Base-by-base conservation (phyloP, 345 rosid species). In the Eucalyptus pumila region DNA sequence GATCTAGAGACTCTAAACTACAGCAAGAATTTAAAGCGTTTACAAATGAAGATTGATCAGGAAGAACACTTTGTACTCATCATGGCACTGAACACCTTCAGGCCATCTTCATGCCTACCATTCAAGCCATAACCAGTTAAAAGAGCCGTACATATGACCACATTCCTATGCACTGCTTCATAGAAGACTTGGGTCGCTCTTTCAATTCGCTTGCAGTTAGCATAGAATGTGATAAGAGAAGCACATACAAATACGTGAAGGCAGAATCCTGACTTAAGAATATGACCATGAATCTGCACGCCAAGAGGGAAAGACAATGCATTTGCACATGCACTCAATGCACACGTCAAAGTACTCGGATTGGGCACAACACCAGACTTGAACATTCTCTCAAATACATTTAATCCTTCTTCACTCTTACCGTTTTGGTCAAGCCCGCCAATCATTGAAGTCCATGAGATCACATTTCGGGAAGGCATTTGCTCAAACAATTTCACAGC, bases 161-260 rank as follows among this genome's bases (percentile, higher is more conserved):
- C 67, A 60, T 60, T 60, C 67, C 67, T 60, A 60, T 6, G 11
- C n/a, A 60, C n/a, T 60, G 67, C 67, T 60, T 60, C 67, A 26
- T 26, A 6, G 67, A 11, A 26, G n/a, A 60, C 67, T 60, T 60
- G 67, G 67, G 14, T 58, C 3, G 48, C 48, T 47, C 11, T 47
- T 12, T 58, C 65, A 58, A 58, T 58, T 58, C 14, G 13, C 65
- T 58, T 58, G 12, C 27, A 58, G 30, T 24, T 58, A 58, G 62
- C 62, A 1, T 56, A 56, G 62, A 56, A 56, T 1, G 30, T 23
- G 62, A 10, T 56, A 27, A 56, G 62, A 23, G 62, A 56, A 80
- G 95, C 92, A 89, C 94, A 89, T 45, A 94, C 87, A 86, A 94
- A 96, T 85, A 94, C 95, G 86, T 93, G 93, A 86, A 86, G 89